Conservation (phyloP, 2,329 filamentous ascomycete species). For the Cadophora sp. region DNA sequence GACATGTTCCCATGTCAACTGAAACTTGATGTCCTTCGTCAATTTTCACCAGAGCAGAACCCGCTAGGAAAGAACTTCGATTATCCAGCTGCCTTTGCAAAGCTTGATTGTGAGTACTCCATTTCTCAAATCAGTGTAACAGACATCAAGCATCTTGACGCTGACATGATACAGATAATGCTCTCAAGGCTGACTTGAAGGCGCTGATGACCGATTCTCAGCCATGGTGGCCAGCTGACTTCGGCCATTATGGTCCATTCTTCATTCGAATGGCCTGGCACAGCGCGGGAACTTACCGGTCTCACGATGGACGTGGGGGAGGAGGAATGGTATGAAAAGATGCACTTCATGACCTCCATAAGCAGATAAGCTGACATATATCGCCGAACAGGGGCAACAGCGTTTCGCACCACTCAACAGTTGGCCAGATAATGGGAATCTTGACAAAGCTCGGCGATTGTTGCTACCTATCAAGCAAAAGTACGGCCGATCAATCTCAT, state of each 20-base stretch:
- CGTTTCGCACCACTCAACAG: slow-evolving; percentile 67
- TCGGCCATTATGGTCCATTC: slow-evolving; percentile 65
- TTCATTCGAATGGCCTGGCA: slow-evolving; percentile 69
- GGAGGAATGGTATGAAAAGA: slow-evolving; percentile 51
- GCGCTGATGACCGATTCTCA: slow-evolving; percentile 65
- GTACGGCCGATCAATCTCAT: slow-evolving; percentile 67
- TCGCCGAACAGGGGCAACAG: slow-evolving; percentile 54
- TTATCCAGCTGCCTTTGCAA: slow-evolving; percentile 64
- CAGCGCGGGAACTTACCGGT: slow-evolving; percentile 65
- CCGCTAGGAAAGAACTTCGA: slow-evolving; percentile 59
- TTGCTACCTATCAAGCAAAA: slow-evolving; percentile 69
- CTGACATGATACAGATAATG: slow-evolving; percentile 39
- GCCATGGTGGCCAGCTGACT: slow-evolving; percentile 67
- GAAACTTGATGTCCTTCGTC: slow-evolving; percentile 62
- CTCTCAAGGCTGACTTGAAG: slow-evolving; percentile 62
- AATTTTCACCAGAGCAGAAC: slow-evolving; percentile 59
- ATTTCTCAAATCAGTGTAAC: not conserved
- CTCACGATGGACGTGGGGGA: slow-evolving; percentile 63
- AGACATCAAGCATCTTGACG: too few relatives aligned
- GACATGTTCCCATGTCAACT: slow-evolving; percentile 67
- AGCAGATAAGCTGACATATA: not conserved
- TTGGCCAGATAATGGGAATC: slow-evolving; percentile 66
- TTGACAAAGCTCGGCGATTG: slow-evolving; percentile 67
- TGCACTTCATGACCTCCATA: not conserved
- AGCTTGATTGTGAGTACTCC: slow-evolving; percentile 57